Evolutionary conservation across 768 basidiomycete genomes (phyloP), one percentile per base, ranked within the genome.

Genomic region (Mycena rosella): DNA sequence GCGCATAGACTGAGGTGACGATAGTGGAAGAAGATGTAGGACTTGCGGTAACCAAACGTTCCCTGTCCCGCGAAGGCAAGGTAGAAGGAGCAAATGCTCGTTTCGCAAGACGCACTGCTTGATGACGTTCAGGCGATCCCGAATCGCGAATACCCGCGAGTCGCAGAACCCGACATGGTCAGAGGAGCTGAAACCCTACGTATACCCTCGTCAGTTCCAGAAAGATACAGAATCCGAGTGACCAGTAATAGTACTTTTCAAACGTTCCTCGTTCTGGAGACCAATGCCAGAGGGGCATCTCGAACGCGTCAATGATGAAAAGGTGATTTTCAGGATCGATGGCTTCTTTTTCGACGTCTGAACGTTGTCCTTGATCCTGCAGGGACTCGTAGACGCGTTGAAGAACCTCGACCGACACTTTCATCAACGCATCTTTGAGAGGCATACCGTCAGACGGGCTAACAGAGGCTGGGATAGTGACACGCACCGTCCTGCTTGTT

Each of bases 11-110:
- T 48, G 44, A 59, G 38, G 1, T 52, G 15, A 60, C 42, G 29
- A 18, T 47, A 52, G 6, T 5, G 8, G 52, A 34, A 54, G 65
- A 24, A 13, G 42, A 36, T 22, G 13, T 24, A 11, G 44, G 5
- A 68, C 89, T 71, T 74, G 95, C 95, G 68, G 97, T 98, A 51
- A 99, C 91, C 62, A 98, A 90, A 62, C 90, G 89, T 68, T 92
- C 91, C 65, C 96, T 83, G 78, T 99, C 95, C 58, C 90, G 88
- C 18, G 95, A 96, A 45, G 96, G 94, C 42, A 99, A 79, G 0
- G 96, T 96, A 8, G 97, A 97, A 3, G 98, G 96, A 2, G 95
- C 95, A 79, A 99, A 78, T 99, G 96, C 76, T 99, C 98, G 74
- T 98, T 99, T 44, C 98, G 86, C 42, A 98, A 82, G 30, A 99